Conservation (phyloP, 2,329 filamentous ascomycete genomes). For the Botryosphaeria dothidea region DNA sequence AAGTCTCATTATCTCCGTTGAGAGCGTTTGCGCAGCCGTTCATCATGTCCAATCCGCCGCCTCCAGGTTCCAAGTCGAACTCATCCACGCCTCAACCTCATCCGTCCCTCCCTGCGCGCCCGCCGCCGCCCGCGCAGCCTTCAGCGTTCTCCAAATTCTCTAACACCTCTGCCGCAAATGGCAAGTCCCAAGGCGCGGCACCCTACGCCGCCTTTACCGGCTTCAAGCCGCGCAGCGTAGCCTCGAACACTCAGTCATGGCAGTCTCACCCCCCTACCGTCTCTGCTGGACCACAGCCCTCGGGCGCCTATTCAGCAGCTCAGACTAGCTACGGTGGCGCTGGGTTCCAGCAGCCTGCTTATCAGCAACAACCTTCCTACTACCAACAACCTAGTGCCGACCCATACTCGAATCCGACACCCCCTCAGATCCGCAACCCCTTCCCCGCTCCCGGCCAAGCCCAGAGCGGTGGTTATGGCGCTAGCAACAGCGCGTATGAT, state of each 20-base stretch:
- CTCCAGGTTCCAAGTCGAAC: constrained; percentile 62
- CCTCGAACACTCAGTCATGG: constrained; percentile 40
- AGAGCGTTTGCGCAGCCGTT: constrained; percentile 29
- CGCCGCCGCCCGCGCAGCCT: constrained; percentile 60
- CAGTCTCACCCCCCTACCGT: constrained; percentile 35
- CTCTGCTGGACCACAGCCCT: constrained; percentile 30
- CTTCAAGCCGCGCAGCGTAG: constrained; percentile 63
- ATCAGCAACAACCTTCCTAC: constrained; percentile 49
- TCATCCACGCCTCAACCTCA: constrained; percentile 40
- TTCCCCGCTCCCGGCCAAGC: constrained; percentile 65
- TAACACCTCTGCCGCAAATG: constrained; percentile 47
- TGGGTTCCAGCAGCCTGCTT: constrained; percentile 39
- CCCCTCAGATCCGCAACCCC: constrained; percentile 76
- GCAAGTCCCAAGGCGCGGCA: constrained; percentile 40
- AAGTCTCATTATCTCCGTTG: constrained; percentile 20
- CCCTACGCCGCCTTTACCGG: constrained; percentile 51
- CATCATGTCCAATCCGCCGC: constrained; percentile 81
- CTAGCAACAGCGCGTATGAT: constrained; percentile 53
- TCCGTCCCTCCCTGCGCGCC: constrained; percentile 75
- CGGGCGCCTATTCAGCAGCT: constrained; percentile 38
- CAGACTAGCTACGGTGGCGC: constrained; percentile 44
- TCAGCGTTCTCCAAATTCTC: constrained; percentile 37
- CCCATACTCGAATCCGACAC: constrained; percentile 42
- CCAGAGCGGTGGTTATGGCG: constrained; percentile 34
- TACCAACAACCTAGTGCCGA: constrained; percentile 48